Evolutionary conservation across 2,329 filamentous ascomycete genomes (phyloP).

Genomic region (Purpureocillium lavendulum): DNA sequence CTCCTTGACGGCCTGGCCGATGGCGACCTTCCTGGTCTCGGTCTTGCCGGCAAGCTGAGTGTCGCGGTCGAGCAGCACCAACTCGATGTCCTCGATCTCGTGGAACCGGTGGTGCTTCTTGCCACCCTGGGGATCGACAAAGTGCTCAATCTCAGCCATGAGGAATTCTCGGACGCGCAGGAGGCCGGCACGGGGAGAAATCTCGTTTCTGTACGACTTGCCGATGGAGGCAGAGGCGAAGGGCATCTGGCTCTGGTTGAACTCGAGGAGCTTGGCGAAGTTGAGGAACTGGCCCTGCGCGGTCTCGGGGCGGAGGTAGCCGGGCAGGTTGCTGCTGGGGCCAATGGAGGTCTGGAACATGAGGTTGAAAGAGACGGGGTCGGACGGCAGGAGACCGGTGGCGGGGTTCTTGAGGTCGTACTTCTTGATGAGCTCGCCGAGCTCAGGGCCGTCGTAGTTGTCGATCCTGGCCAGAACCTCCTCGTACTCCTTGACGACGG

Average conservation of each 20-base stretch:
- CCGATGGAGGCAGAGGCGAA: conserved; percentile 96
- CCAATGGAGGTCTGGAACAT: conserved; percentile 98
- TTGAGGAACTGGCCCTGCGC: conserved; percentile 98
- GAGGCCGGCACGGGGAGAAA: conserved; percentile 85
- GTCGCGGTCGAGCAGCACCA: conserved; percentile 75
- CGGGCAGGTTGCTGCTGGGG: conserved; percentile 77
- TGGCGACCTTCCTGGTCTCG: conserved; percentile 59
- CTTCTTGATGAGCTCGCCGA: conserved; percentile 82
- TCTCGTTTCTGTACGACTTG: conserved; percentile 97
- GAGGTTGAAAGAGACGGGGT: conserved; percentile 89
- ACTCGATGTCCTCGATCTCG: conserved; percentile 75
- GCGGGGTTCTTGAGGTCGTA: conserved; percentile 84
- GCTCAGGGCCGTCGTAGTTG: conserved; percentile 83
- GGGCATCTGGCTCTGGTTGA: conserved; percentile 91
- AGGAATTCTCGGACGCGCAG: conserved; percentile 93
- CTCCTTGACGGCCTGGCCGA: conserved; percentile 77
- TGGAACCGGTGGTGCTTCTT: conserved; percentile 90
- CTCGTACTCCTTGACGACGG: conserved; percentile 81
- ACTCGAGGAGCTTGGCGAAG: conserved; percentile 92
- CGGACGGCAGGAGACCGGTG: conserved; percentile 66
- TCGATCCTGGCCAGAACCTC: conserved; percentile 88
- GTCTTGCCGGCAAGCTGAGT: conserved; percentile 86
- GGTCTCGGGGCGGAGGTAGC: conserved; percentile 87
- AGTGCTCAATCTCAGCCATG: conserved; percentile 99
- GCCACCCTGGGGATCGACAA: conserved; percentile 85